Conservation (phyloP, 176 grass and related monocot genomes). For the Canna indica region DNA sequence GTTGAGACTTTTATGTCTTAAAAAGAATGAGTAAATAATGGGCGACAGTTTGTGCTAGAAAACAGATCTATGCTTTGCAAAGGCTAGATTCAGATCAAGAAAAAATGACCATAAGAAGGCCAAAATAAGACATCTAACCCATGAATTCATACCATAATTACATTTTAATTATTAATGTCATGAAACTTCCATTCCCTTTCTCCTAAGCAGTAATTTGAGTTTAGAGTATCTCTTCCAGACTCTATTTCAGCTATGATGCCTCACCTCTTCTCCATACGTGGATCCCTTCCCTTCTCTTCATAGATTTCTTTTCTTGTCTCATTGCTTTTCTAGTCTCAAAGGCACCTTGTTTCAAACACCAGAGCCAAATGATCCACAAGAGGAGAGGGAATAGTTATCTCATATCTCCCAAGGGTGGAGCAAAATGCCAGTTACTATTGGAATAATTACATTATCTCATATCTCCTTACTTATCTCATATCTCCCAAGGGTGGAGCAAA, state of each 20-base stretch:
- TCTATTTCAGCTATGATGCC: background rate
- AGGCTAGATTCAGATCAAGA: background rate
- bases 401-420: background rate
- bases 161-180: too few species aligned
- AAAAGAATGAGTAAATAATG: background rate
- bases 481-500: too few species aligned
- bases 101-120: background rate
- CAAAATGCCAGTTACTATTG: too few species aligned
- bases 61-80: background rate
- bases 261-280: background rate
- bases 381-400: too few species aligned
- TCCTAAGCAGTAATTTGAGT: background rate
- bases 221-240: background rate
- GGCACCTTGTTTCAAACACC: too few species aligned
- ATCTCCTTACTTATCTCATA: too few species aligned
- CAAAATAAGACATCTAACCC: too few species aligned
- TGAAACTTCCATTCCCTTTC: too few species aligned
- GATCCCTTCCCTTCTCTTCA: background rate
- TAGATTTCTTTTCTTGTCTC: background rate
- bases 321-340: background rate
- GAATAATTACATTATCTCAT: too few species aligned
- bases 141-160: too few species aligned
- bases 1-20: background rate
- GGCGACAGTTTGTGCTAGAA: background rate
- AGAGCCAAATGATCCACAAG: too few species aligned